Base-by-base conservation (phyloP, 768 basidiomycete species). In the Trametopsis cervina region DNA sequence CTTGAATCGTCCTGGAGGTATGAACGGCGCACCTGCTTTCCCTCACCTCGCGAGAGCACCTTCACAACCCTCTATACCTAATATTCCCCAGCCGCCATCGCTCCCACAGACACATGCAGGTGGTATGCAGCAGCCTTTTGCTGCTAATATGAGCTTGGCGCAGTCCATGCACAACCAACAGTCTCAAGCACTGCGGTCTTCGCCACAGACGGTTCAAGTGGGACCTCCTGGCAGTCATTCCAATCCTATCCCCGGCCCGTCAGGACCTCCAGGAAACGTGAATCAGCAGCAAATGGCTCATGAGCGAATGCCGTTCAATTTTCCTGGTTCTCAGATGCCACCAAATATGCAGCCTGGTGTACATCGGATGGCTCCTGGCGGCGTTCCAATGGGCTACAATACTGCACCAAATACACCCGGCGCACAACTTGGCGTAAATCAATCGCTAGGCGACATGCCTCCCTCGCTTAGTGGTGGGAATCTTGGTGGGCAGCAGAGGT, bases 11-110 rank as follows among this genome's bases (percentile, higher is more conserved):
- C 42, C 65, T 70, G 57, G 61, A 62, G 43, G 61, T 45, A 38
- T 55, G 53, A 13, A 50, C 57, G 49, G 57, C 22, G 67, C 67
- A 57, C 63, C 67, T 13, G 67, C 66, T 9, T 69, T 75, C 56
- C 68, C 70, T 33, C 69, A 69, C 57, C 52, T 67, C 54, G 59
- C 65, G 17, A 72, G 80, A 39, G 58, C 75, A 9, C 56, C 68
- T 23, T 69, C 78, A 4, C 62, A 71, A 7, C 70, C 36, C 15
- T 27, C 74, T 69, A 56, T 64, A 78, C 36, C 79, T 83, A 75
- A 69, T 65, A 51, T 68, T 51, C 53, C 59, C 12, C 69, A 69
- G 53, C 66, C 69, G 36, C 60, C 63, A 17, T 42, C 54, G 10
- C 49, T 54, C n/a, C 39, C 57, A 10, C 51, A 49, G 33, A 15